phyloP scores from a whole-genome alignment of 352 stramenopile genomes.

The Globisporangium polare region DNA sequence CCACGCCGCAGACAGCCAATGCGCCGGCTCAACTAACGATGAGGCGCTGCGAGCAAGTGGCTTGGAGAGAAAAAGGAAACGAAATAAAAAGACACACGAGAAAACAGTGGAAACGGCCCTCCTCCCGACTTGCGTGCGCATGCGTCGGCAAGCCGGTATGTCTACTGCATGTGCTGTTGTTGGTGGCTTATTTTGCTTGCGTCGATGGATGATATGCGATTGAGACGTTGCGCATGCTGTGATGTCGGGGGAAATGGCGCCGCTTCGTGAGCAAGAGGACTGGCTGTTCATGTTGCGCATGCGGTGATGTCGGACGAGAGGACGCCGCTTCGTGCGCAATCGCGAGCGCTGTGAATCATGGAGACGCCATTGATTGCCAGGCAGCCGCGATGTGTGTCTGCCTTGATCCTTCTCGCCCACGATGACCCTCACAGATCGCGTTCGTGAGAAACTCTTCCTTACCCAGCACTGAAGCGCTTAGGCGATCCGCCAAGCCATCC shows the following conservation, averaged over 20 bases:
- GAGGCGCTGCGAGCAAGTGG: not conserved
- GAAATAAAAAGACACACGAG: slow-evolving; percentile 2
- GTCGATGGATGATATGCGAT: not conserved
- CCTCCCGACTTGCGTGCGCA: not conserved
- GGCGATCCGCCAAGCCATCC: not conserved
- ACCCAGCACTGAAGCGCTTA: not conserved
- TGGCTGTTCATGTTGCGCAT: too few relatives aligned
- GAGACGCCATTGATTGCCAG: not conserved
- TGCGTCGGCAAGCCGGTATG: not conserved
- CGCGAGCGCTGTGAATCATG: not conserved
- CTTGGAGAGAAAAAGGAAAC: not conserved
- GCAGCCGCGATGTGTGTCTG: too few relatives aligned
- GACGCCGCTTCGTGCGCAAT: not conserved
- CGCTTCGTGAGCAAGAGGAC: not conserved
- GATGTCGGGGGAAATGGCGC: not conserved
- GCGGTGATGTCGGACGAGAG: not conserved
- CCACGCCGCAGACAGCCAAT: not conserved
- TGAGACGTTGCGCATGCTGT: not conserved
- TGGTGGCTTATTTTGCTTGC: not conserved
- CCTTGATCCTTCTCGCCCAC: too few relatives aligned
- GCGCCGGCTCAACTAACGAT: not conserved
- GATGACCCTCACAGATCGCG: too few relatives aligned
- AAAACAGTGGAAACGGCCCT: not conserved
- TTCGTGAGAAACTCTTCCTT: too few relatives aligned
- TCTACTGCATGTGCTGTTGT: not conserved